Percentiles rank a stretch among this genome's conserved stretches.
These are phyloP conservation scores for Boletus pseudo-olivaceus DNA, from an alignment of 768 basidiomycete species.

Conservation along the genomic window DNA sequence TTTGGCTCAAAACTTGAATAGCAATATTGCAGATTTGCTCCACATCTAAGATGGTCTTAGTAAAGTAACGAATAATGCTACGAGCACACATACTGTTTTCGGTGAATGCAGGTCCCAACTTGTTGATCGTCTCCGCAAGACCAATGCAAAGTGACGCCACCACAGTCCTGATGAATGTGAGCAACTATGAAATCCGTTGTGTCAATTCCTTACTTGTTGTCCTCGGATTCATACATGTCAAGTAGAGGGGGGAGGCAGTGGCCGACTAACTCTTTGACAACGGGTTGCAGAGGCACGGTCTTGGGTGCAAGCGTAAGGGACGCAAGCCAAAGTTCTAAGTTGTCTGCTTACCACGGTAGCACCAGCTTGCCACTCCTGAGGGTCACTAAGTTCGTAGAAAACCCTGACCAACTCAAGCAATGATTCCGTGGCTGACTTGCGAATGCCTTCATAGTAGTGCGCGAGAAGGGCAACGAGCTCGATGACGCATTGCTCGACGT, in stretches of 20 bases:
- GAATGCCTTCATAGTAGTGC: conserved; percentile 97
- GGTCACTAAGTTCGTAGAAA: conserved; percentile 85
- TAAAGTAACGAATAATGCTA: background rate
- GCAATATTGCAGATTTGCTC: conserved; percentile 80
- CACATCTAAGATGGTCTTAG: conserved; percentile 45
- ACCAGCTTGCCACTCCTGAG: conserved; percentile 81
- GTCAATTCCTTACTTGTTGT: conserved; percentile 81
- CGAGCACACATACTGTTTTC: conserved; percentile 58
- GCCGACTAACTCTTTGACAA: conserved; percentile 75
- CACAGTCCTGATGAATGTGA: conserved; percentile 58
- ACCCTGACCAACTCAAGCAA: conserved; percentile 85
- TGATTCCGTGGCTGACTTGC: conserved; percentile 88
- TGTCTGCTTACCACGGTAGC: conserved; percentile 49
- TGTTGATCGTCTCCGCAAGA: conserved; percentile 88
- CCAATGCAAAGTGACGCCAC: conserved; percentile 84
- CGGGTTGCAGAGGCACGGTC: conserved; percentile 52
- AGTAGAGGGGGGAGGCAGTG: conserved; percentile 72
- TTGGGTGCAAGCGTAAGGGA: conserved; percentile 20
- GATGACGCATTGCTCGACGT: conserved; percentile 76
- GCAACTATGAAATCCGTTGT: conserved; percentile 3
- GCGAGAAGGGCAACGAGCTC: conserved; percentile 75
- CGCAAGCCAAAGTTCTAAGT: background rate
- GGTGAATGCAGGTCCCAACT: conserved; percentile 84
- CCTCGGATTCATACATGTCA: conserved; percentile 90
- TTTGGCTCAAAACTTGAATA: conserved; percentile 84